Base-by-base conservation (phyloP, 306 rosid species). In the Dalbergia cochinchinensis region DNA sequence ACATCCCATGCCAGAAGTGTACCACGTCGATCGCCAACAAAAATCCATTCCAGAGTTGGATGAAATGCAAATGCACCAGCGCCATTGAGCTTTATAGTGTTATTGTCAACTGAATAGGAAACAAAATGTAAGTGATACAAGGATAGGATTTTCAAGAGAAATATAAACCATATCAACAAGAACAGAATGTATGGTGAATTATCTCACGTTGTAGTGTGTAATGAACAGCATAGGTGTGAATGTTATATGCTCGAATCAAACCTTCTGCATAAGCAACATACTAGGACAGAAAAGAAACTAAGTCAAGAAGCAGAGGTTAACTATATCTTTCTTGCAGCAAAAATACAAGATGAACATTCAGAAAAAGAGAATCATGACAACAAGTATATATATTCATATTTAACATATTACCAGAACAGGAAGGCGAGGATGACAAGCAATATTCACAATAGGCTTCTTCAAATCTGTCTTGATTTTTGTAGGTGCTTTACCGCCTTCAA, bases 391-490 rank as follows among this genome's bases (percentile, higher is more conserved):
- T 20, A 70, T 48, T 20, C 45, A 61, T 16, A 51, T 14, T 62
- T 33, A 19, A 53, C 64, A 78, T 4, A 37, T 75, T 91, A 95
- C 98, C 88, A 95, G 80, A 42, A 92, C 90, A 42, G 99, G 96
- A 71, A 88, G 98, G 79, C 99, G 98, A 83, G 99, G 99, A 88
- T 96, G 98, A 87, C 99, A 96, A 57, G 98, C 94, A 85, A 96
- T 93, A 86, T 96, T 96, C 84, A 96, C 94, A 85, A 96, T 67
- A 65, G 99, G 97, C 81, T 93, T 96, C 90, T 96, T 96, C 89
- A 96, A 80, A 83, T 96, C 99, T 79, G 99, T 83, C 88, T 96
- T 96, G 77, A 96, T 93, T 85, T 93, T 96, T 78, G 99, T 96
- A 18, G 99, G 99, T 6, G 88, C 86, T 81, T 96, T 89, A 61